Conservation (phyloP, 306 rosid genomes). For the Dryas drummondii region DNA sequence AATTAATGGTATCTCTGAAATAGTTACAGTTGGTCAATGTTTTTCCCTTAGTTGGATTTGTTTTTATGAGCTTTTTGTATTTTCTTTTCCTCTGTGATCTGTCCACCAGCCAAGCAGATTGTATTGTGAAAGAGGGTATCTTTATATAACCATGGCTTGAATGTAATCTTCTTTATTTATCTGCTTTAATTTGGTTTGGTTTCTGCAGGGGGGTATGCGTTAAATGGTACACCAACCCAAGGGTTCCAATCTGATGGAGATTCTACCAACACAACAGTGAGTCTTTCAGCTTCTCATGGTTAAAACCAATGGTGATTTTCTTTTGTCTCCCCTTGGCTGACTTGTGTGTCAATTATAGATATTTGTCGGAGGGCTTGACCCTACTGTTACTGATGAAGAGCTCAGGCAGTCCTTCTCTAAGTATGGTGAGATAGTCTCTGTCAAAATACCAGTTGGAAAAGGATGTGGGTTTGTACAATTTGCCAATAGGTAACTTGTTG, state of each 20-base stretch:
- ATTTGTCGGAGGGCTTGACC: constrained; percentile 99
- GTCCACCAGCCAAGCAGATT: background rate
- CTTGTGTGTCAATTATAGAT: constrained; percentile 45
- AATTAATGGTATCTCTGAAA: background rate
- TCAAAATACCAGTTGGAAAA: constrained; percentile 95
- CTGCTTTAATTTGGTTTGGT: background rate
- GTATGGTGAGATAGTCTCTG: constrained; percentile 88
- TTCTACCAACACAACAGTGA: constrained; percentile 89
- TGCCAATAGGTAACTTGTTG: constrained; percentile 62
- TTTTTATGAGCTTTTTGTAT: background rate
- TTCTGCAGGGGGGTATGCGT: constrained; percentile 60
- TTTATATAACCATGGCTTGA: background rate
- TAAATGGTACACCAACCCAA: constrained; percentile 68
- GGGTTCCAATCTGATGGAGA: constrained; percentile 68
- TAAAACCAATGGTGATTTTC: constrained; percentile 4
- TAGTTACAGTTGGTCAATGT: background rate
- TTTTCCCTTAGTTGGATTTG: background rate
- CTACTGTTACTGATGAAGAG: constrained; percentile 87
- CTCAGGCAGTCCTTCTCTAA: constrained; percentile 88
- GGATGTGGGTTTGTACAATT: constrained; percentile 99
- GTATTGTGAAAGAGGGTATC: background rate
- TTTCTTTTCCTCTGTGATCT: background rate
- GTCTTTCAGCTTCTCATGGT: constrained; percentile 29
- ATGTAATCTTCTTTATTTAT: constrained; percentile 1
- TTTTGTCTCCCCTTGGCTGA: constrained; percentile 29